Evolutionary conservation across 805 yeast genomes (phyloP), one percentile per base, ranked within the genome.

Genomic region (Nakazawaea laoshanensis): DNA sequence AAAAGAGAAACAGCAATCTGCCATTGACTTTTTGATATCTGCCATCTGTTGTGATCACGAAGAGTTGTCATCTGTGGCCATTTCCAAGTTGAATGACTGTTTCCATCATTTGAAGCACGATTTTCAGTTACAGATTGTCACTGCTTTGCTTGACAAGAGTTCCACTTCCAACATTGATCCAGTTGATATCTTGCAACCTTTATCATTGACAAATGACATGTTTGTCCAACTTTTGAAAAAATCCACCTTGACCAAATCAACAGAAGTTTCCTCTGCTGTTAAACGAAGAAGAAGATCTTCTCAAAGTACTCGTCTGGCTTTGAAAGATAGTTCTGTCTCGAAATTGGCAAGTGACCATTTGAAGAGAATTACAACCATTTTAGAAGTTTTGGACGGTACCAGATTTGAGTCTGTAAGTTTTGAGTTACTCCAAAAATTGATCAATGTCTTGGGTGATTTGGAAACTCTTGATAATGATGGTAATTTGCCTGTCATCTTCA

Each of bases 381-480:
- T 92, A 42, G 97, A 92, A 50, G 68, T 88, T 3, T 59, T 88
- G 31, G 24, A 21, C 17, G 19, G 25, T 3, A 10, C 25, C 10
- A 17, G 38, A 2, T 33, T 26, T 1, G 51, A 52, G 35, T 32
- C 39, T 7, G 50, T 56, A 4, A 49, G 59, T 5, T 44, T 49
- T 28, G 64, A 57, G 31, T 56, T 72, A 37, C 50, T 67, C 33
- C 52, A 54, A 22, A 29, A 50, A n/a, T 39, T 58, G 9, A 77
- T 83, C 57, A 70, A 70, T 42, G 61, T 79, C 23, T 59, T 83
- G 32, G 73, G 84, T 33, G 92, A 83, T 51, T 61, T 82, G 42
- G 92, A 83, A 51, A 77, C 94, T 19, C 65, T 92, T 30, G 95
- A 94, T 27, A 77, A 75, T 42, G 97, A 88, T 51, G 95, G 95